Base-by-base conservation (phyloP, 202 grass and related monocot species). In the Panicum hallii region DNA sequence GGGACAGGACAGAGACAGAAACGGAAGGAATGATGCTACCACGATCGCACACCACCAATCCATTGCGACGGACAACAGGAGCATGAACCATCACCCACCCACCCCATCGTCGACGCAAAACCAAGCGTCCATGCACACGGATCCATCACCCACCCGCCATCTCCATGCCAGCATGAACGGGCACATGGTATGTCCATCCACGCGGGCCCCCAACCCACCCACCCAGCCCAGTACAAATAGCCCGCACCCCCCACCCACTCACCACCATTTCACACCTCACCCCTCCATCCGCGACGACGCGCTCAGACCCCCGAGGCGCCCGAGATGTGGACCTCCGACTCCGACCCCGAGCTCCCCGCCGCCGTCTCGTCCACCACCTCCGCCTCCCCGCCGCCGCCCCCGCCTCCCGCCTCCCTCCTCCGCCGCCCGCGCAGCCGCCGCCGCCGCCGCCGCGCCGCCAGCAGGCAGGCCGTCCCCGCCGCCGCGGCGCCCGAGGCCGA, bases 241-340 rank as follows among this genome's bases (percentile, higher is more conserved):
- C 6, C 32, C 63, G 53, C 46, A 40, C 45, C 6, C 43, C 34
- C 14, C 54, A 20, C 9, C 36, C 69, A 38, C 78, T 4, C 69
- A 1, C 0, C 13, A 19, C 34, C 79, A 30, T 69, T 65, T 65
- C 19, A 17, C n/a, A 30, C 42, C 30, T 60, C 17, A 19, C 0
- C 32, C 32, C 32, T 32, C 32, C 32, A 32, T 2, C 32, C 32
- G 1, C 32, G 32, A 32, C 32, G 32, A 26, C 26, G 26, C 26
- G 26, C 26, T 26, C 26, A 26, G 26, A 26, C 30, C 1, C 3
- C 36, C 36, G 4, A 38, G 36, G 0, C 36, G 36, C 4, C n/a
- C 1, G 56, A 58, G 52, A 90, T 90, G 85, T 90, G 89, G 89
- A 84, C 19, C 85, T 84, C 81, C 30, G 89, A 81, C 55, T 3